phyloP scores from a whole-genome alignment of 2,329 filamentous ascomycete genomes.

The Catunica adiposa region DNA sequence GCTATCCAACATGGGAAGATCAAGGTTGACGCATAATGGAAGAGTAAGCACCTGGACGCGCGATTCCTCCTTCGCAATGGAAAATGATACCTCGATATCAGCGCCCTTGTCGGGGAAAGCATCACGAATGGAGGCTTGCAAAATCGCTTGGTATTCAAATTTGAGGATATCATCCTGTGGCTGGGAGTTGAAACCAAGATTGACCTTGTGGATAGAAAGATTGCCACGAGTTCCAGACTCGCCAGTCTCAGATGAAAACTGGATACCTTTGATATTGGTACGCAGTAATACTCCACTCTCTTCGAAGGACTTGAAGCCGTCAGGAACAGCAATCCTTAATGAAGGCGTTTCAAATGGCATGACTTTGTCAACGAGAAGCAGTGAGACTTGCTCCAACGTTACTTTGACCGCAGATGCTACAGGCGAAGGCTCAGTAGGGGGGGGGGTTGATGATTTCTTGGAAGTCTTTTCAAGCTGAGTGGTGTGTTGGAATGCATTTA shows the following conservation, averaged over 20 bases:
- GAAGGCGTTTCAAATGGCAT: conserved; percentile 35
- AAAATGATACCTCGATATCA: conserved; percentile 39
- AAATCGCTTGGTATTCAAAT: conserved; percentile 40
- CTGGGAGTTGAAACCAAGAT: conserved; percentile 36
- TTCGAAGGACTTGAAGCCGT: conserved; percentile 18
- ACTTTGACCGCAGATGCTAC: conserved; percentile 24
- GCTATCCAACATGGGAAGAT: conserved; percentile 69
- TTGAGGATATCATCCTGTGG: conserved; percentile 41
- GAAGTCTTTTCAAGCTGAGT: neutral
- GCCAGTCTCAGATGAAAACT: conserved; percentile 15
- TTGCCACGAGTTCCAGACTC: neutral
- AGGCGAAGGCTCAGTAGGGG: neutral
- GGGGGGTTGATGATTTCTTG: neutral
- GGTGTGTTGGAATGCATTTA: conserved; percentile 26
- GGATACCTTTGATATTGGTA: conserved; percentile 27
- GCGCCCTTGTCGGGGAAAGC: conserved; percentile 39
- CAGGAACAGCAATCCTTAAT: conserved; percentile 28
- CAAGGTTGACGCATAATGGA: conserved; percentile 58
- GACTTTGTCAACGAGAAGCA: conserved; percentile 40
- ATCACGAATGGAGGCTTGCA: conserved; percentile 43
- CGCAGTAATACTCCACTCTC: conserved; percentile 34
- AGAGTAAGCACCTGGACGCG: conserved; percentile 55
- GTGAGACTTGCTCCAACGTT: conserved; percentile 31
- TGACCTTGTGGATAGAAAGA: conserved; percentile 25
- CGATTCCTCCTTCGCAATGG: conserved; percentile 27